A percentile compares a stretch with the other conserved stretches of the same genome.
Conservation (phyloP, 2,329 filamentous ascomycete genomes). For the Penicillium sp. region DNA sequence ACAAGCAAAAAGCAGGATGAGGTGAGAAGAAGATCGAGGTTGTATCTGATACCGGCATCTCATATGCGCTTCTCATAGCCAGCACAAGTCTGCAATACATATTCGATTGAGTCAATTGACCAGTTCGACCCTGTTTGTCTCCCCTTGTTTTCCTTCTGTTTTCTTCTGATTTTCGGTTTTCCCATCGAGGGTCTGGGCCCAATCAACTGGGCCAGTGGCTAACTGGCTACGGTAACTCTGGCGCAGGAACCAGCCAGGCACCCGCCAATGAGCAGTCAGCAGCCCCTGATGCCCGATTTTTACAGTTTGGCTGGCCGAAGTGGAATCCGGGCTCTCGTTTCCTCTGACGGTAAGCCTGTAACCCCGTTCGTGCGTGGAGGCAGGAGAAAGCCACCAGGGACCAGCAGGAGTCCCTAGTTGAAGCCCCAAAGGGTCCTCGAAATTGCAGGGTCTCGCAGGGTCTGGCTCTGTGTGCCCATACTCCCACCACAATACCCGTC, state of each 20-base stretch:
- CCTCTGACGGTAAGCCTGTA: too few relatives aligned
- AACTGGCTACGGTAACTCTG: too few relatives aligned
- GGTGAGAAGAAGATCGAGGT: background rate
- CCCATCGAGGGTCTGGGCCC: constrained; percentile 2
- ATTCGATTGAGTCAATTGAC: too few relatives aligned
- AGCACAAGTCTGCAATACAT: background rate
- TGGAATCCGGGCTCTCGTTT: background rate
- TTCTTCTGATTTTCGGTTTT: background rate
- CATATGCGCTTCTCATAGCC: background rate
- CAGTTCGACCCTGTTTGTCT: too few relatives aligned
- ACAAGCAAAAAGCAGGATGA: background rate
- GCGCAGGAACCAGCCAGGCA: background rate
- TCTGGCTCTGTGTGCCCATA: background rate
- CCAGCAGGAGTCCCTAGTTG: too few relatives aligned
- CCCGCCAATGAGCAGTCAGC: constrained; percentile 15
- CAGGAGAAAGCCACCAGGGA: background rate
- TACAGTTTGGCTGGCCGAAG: constrained; percentile 3
- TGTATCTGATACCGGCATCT: background rate
- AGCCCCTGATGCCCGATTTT: constrained; percentile 23
- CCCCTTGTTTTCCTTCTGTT: background rate
- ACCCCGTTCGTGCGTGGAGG: background rate
- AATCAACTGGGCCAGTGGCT: constrained; percentile 8
- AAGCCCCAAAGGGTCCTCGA: background rate
- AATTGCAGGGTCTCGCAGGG: background rate
- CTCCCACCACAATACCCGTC: background rate